Evolutionary conservation across 768 basidiomycete species (phyloP).

Genomic region (Brasilioporus rufonigricans): DNA sequence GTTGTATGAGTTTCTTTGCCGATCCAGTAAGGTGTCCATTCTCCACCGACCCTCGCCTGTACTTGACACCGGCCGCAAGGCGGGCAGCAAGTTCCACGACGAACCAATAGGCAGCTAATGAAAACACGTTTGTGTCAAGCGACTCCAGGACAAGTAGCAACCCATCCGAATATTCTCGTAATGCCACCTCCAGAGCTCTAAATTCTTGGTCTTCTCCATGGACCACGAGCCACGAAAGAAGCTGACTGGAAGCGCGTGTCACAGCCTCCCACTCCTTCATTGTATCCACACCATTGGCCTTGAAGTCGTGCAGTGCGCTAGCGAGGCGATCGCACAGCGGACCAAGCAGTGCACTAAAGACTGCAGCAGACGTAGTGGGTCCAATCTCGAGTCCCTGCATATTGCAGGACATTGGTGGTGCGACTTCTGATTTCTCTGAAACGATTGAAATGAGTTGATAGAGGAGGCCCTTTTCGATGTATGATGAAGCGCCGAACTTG

Average conservation of each 20-base stretch:
- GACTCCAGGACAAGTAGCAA: slow-evolving; percentile 41
- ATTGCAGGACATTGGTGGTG: slow-evolving; percentile 31
- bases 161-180: slow-evolving; percentile 38
- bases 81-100: slow-evolving; percentile 54
- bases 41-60: slow-evolving; percentile 27
- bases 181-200: slow-evolving; percentile 26
- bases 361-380: slow-evolving; percentile 39
- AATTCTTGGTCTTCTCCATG: slow-evolving; percentile 35
- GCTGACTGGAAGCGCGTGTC: slow-evolving; percentile 41
- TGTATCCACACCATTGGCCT: slow-evolving; percentile 20
- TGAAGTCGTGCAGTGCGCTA: slow-evolving; percentile 36
- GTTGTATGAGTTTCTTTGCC: slow-evolving; percentile 41
- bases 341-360: slow-evolving; percentile 47
- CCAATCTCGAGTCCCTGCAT: slow-evolving; percentile 44
- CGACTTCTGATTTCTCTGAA: slow-evolving; percentile 24
- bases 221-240: slow-evolving; percentile 45
- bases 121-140: slow-evolving; percentile 32
- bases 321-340: slow-evolving; percentile 45
- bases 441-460: slow-evolving; percentile 50
- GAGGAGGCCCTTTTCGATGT: slow-evolving; percentile 60
- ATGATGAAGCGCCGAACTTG: slow-evolving; percentile 50
- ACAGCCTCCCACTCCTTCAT: slow-evolving; percentile 40
- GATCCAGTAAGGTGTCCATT: slow-evolving; percentile 25
- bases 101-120: slow-evolving; percentile 60
- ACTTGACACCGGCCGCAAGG: slow-evolving; percentile 26